Evolutionary conservation across 2,329 filamentous ascomycete genomes (phyloP).

Genomic region (Cladosporium sp.): DNA sequence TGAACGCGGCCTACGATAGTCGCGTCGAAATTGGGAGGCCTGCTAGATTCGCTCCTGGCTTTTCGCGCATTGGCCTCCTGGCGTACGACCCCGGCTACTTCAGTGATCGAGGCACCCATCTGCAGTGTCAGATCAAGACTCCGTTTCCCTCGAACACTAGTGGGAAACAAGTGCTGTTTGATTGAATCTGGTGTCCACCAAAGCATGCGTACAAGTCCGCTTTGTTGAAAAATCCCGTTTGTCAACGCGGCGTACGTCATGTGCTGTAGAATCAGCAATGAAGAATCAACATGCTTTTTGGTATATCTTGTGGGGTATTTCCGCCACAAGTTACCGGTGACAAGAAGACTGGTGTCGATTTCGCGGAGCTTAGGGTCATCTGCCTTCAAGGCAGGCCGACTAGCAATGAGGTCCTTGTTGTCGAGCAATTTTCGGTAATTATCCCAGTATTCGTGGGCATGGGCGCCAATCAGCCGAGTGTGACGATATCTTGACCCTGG

Average conservation of each 20-base stretch:
- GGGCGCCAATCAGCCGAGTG: conserved; percentile 26
- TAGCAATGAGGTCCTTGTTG: conserved; percentile 45
- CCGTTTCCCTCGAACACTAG: conserved; percentile 48
- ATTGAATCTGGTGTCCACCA: conserved; percentile 65
- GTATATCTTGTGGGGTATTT: neutral
- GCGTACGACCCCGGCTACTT: conserved; percentile 22
- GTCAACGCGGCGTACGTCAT: conserved; percentile 53
- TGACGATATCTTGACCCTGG: conserved; percentile 48
- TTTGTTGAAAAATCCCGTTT: conserved; percentile 56
- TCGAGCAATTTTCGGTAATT: conserved; percentile 51
- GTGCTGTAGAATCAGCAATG: conserved; percentile 55
- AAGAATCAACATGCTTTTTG: neutral
- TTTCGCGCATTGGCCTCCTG: neutral
- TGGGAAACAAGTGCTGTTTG: conserved; percentile 57
- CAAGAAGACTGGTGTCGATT: conserved; percentile 69
- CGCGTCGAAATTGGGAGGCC: neutral
- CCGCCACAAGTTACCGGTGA: conserved; percentile 35
- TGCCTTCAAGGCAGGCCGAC: conserved; percentile 47
- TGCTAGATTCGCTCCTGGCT: neutral
- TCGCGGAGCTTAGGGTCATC: conserved; percentile 41
- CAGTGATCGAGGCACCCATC: conserved; percentile 54
- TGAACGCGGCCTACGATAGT: conserved; percentile 5
- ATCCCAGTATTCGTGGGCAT: conserved; percentile 20
- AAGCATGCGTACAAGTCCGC: conserved; percentile 76
- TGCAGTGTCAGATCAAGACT: conserved; percentile 59